Conservation (phyloP, 805 yeast species). For the Maudiozyma bulderi region DNA sequence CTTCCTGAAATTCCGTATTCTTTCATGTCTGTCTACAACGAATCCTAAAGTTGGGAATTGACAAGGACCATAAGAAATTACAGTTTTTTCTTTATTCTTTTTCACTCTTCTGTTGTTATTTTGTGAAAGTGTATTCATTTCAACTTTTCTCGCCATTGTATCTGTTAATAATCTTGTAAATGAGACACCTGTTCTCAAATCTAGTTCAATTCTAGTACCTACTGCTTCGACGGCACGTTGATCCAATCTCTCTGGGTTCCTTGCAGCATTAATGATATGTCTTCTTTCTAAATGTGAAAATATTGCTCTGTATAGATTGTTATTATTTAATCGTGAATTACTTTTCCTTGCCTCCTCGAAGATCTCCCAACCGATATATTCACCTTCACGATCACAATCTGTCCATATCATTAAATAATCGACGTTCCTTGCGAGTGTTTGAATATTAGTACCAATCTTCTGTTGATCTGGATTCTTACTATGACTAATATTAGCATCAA, state of each 20-base stretch:
- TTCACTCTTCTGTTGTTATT: slow-evolving; percentile 7
- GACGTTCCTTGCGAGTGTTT: slow-evolving; percentile 50
- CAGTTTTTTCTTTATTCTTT: slow-evolving; percentile 14
- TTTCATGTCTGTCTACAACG: slow-evolving; percentile 80
- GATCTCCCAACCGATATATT: slow-evolving; percentile 81
- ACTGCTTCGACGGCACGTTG: slow-evolving; percentile 74
- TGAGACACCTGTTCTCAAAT: slow-evolving; percentile 78
- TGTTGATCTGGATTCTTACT: slow-evolving; percentile 33
- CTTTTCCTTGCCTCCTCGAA: slow-evolving; percentile 52
- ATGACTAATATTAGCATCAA: slow-evolving; percentile 57
- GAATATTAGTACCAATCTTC: slow-evolving; percentile 56
- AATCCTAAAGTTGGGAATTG: slow-evolving; percentile 97
- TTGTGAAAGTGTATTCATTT: not conserved
- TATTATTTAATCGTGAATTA: slow-evolving; percentile 33
- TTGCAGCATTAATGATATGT: slow-evolving; percentile 72
- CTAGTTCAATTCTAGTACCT: slow-evolving; percentile 74
- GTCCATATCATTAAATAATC: slow-evolving; percentile 87
- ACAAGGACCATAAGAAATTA: slow-evolving; percentile 77
- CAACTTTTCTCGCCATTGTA: slow-evolving; percentile 30
- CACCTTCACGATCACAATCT: slow-evolving; percentile 97
- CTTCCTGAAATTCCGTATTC: slow-evolving; percentile 60
- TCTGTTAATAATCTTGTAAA: slow-evolving; percentile 70
- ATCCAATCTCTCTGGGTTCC: slow-evolving; percentile 53
- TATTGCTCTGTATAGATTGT: slow-evolving; percentile 58
- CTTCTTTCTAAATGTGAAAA: slow-evolving; percentile 78